Base-by-base conservation (phyloP, 176 grass and related monocot species). In the Lolium multiflorum region DNA sequence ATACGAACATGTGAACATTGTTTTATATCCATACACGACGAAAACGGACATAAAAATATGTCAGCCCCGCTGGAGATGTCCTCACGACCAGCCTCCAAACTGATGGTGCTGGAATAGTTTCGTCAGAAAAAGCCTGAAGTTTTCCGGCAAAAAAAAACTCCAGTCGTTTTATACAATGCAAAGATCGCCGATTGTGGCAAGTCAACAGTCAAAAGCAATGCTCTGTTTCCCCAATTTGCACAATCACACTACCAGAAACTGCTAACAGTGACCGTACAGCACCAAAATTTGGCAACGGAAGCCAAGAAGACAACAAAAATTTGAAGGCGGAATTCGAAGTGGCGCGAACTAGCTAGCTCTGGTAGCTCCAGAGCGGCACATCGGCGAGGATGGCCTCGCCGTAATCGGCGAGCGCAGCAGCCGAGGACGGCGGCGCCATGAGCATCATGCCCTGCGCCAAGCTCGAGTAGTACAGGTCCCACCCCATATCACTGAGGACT, bases 381-480 rank as follows among this genome's bases (percentile, higher is more conserved):
- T 86, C 88, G 5, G 43, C 62, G 11, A 82, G 20, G 50, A 10
- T 35, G 7, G n/a, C 25, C 15, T 82, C 83, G 51, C 71, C 73
- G 4, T 24, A 72, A 12, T 90, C 83, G 62, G 52, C 73, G 71
- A 78, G 41, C 12, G 78, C 62, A 7, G 72, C n/a, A 2, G 37
- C 52, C 0, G 15, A 2, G 12, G 49, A 17, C 15, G 88, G 83
- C 13, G 83, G 85, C 47, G 67, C 85, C 81, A 84, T 25, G 66
- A 94, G 84, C 89, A 97, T 81, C 35, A 35, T 35, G 31, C 56
- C 92, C 87, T 94, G 80, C n/a, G 90, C 86, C 80, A 94, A 81
- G 84, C 88, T 91, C 50, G 92, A 74, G 58, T 94, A 97, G 86
- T 97, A 97, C 70, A 89, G 6, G 78, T 84, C 86, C 90, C 78